Conservation (phyloP, 1,139 yeast species). For the Suhomyces atakaporum region DNA sequence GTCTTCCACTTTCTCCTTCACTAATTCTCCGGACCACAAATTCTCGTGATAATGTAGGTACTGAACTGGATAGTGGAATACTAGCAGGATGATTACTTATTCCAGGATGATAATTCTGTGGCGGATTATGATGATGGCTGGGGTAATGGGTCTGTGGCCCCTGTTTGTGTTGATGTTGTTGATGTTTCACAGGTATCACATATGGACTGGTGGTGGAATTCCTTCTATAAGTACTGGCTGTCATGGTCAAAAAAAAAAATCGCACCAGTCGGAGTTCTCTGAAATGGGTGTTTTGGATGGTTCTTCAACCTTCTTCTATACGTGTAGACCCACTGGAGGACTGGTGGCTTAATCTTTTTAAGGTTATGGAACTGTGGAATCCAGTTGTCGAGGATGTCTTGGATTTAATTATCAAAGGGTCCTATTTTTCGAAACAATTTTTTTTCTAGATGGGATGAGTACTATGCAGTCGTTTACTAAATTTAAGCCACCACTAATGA, state of each 20-base stretch:
- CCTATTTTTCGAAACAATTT: conserved; percentile 4
- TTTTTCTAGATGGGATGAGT: conserved; percentile 6
- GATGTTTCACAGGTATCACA: conserved; percentile 36
- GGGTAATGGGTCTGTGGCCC: conserved; percentile 12
- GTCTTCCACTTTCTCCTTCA: conserved; percentile 83
- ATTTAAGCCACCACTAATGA: neutral
- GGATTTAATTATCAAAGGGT: conserved; percentile 5
- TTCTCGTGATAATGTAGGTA: conserved; percentile 62
- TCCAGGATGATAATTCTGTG: conserved; percentile 12
- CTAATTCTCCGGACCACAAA: conserved; percentile 80
- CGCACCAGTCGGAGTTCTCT: neutral
- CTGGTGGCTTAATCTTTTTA: neutral
- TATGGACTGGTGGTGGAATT: conserved; percentile 37
- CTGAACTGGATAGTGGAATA: conserved; percentile 32
- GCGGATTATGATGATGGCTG: conserved; percentile 12
- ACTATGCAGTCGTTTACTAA: conserved; percentile 6
- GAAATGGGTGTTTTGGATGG: neutral
- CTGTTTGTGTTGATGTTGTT: conserved; percentile 13
- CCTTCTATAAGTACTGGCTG: conserved; percentile 29
- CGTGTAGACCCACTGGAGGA: neutral
- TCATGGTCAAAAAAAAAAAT: conserved; percentile 9
- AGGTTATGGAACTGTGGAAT: neutral
- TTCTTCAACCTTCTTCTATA: neutral
- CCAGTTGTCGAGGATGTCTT: neutral
- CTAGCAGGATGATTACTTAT: conserved; percentile 3